Evolutionary conservation across 1,139 yeast species (phyloP).

Genomic region (Pneumocystis jirovecii): DNA sequence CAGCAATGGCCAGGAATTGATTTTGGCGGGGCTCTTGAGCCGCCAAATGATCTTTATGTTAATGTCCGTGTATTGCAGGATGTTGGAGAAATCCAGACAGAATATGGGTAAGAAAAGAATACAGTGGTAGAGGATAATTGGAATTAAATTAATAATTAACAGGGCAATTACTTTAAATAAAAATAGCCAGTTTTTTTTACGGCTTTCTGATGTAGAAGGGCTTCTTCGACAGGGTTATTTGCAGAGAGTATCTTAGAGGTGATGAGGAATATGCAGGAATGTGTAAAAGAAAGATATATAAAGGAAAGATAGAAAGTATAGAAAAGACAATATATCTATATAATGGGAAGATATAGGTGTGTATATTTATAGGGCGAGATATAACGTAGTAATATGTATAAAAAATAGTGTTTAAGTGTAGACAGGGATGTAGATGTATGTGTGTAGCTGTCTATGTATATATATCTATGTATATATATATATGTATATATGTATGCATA

Average conservation of each 20-base stretch:
- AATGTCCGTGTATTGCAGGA: constrained; percentile 87
- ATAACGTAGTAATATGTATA: no score
- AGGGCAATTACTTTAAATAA: constrained; percentile 78
- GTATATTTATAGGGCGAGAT: no score
- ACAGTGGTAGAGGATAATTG: not conserved
- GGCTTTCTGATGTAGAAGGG: constrained; percentile 87
- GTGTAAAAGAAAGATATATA: no score
- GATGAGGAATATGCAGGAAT: no score
- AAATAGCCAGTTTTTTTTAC: constrained; percentile 84
- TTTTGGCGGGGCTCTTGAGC: constrained; percentile 69
- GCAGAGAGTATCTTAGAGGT: constrained; percentile 42
- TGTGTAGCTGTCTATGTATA: no score
- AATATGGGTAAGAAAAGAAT: constrained; percentile 45
- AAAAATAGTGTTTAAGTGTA: no score
- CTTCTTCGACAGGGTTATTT: constrained; percentile 87
- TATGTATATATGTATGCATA: no score
- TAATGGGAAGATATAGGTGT: no score
- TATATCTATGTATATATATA: no score
- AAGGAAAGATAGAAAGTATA: no score
- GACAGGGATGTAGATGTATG: no score
- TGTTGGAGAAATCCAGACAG: constrained; percentile 96
- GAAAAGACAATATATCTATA: no score
- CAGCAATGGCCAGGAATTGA: constrained; percentile 77
- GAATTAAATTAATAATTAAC: not conserved
- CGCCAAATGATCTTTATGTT: constrained; percentile 80